Conservation (phyloP, 2,329 filamentous ascomycete species). For the Colletotrichum sidae region DNA sequence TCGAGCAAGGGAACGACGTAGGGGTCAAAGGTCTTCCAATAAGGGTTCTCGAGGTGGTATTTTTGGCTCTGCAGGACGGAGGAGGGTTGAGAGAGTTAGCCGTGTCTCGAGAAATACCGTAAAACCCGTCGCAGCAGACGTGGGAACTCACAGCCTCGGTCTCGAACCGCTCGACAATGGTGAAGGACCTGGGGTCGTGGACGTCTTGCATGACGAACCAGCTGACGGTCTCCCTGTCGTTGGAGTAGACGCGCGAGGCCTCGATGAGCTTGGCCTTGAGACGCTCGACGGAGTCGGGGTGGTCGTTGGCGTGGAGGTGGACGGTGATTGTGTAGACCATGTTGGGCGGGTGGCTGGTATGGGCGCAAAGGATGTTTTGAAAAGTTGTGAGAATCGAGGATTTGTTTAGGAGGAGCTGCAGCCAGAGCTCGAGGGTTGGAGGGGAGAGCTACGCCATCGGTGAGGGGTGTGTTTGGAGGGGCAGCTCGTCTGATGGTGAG, state of each 20-base stretch:
- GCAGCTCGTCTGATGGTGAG: neutral
- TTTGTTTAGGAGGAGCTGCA: neutral
- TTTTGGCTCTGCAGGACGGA: slow-evolving; percentile 60
- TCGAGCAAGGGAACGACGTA: slow-evolving; percentile 78
- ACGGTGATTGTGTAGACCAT: slow-evolving; percentile 79
- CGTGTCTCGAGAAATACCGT: too few species aligned
- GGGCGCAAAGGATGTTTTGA: neutral
- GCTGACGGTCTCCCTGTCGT: slow-evolving; percentile 76
- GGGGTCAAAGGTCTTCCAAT: slow-evolving; percentile 82
- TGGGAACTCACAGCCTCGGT: slow-evolving; percentile 68
- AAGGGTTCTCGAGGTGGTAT: slow-evolving; percentile 75
- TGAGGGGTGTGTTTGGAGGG: neutral
- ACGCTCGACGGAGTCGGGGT: slow-evolving; percentile 72
- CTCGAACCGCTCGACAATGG: slow-evolving; percentile 79
- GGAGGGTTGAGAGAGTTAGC: too few species aligned
- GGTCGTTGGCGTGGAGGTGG: slow-evolving; percentile 76
- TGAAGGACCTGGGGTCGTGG: slow-evolving; percentile 76
- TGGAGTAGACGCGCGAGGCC: slow-evolving; percentile 77
- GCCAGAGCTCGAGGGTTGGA: neutral
- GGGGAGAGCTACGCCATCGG: neutral
- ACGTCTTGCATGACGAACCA: slow-evolving; percentile 86
- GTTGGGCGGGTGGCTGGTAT: slow-evolving; percentile 38
- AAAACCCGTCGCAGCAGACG: neutral
- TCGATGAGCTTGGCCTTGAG: slow-evolving; percentile 79
- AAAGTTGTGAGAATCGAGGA: neutral